Evolutionary conservation across 2,329 filamentous ascomycete species (phyloP), one percentile per base, ranked within the genome.

Genomic region (Gaeumannomyces tritici): DNA sequence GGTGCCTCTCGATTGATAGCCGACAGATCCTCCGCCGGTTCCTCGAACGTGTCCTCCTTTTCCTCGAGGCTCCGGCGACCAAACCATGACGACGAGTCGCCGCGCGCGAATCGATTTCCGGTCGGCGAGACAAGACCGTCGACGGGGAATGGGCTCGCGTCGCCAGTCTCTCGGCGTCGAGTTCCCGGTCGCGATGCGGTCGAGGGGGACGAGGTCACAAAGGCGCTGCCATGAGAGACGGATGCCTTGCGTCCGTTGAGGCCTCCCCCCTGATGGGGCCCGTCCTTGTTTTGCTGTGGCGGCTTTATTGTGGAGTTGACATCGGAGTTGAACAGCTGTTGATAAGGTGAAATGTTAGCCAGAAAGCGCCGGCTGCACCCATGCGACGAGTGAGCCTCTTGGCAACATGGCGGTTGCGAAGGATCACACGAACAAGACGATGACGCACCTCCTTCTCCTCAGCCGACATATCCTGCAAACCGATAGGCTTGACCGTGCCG

Each of bases 251-350:
- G 89, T 59, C 88, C 84, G 62, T 89, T 87, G 13, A 81, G 70
- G 13, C 80, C 80, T 72, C 83, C 73, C 75, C 82, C 73, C 73
- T 82, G 73, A 73, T 83, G 72, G 73, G 81, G 74, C 77, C 86
- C 77, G 55, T 85, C 82, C 69, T 88, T 86, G 64, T 90, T 93
- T 70, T 90, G 89, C 35, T 86, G 84, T 26, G 90, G 90, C 11
- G 90, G 89, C 75, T 98, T 98, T 68, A 97, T 80, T 42, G 92
- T 89, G 47, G 95, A 97, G 74, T 98, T 99, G 72, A 99, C 92
- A 66, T 96, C 95, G 60, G 84, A 85, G 60, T 86, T 77, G 75
- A 97, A 97, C 66, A 89, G 79, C 89, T 96, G 73, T 60, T 70
- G 15, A 11, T 5, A 2, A 58, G 13, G 31, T 21, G 26, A 26